These are phyloP conservation scores for Botrytis hyacinthi DNA, from an alignment of 2,329 filamentous ascomycete species.

Conservation along the genomic window DNA sequence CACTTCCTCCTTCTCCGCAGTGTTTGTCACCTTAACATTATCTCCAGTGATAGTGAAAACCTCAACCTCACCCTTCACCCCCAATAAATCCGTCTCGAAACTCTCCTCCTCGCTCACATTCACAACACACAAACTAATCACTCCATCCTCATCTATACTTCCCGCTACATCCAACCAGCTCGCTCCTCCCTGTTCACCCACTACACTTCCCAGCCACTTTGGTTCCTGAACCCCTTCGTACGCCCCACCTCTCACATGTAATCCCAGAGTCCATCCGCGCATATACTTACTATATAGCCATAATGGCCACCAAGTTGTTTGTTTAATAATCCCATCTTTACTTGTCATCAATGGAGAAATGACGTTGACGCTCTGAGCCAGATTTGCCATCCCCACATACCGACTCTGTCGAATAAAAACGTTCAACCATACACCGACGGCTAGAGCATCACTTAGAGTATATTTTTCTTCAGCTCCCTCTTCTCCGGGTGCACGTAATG, in stretches of 20 bases:
- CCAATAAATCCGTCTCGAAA: slow-evolving; percentile 59
- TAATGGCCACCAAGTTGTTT: slow-evolving; percentile 64
- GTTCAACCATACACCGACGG: slow-evolving; percentile 62
- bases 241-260: slow-evolving; percentile 60
- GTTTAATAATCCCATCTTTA: slow-evolving; percentile 55
- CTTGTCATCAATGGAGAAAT: slow-evolving; percentile 65
- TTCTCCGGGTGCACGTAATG: slow-evolving; percentile 58
- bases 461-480: slow-evolving; percentile 62
- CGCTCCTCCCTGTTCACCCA: slow-evolving; percentile 54
- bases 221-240: slow-evolving; percentile 68
- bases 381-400: slow-evolving; percentile 64
- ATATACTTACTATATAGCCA: slow-evolving; percentile 65
- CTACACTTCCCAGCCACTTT: slow-evolving; percentile 60
- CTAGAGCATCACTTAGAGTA: slow-evolving; percentile 62
- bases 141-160: slow-evolving; percentile 55
- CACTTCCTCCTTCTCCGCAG: slow-evolving; percentile 60
- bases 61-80: slow-evolving; percentile 52
- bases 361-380: slow-evolving; percentile 67
- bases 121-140: slow-evolving; percentile 66
- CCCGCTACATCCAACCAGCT: slow-evolving; percentile 71
- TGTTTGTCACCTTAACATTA: slow-evolving; percentile 59
- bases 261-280: slow-evolving; percentile 67
- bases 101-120: slow-evolving; percentile 64
- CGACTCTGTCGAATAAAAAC: slow-evolving; percentile 62
- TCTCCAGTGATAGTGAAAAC: slow-evolving; percentile 63